A percentile compares a stretch with the other conserved stretches of the same genome.
Evolutionary conservation across 2,329 filamentous ascomycete species (phyloP).

Genomic region (Spiromastix sp.): DNA sequence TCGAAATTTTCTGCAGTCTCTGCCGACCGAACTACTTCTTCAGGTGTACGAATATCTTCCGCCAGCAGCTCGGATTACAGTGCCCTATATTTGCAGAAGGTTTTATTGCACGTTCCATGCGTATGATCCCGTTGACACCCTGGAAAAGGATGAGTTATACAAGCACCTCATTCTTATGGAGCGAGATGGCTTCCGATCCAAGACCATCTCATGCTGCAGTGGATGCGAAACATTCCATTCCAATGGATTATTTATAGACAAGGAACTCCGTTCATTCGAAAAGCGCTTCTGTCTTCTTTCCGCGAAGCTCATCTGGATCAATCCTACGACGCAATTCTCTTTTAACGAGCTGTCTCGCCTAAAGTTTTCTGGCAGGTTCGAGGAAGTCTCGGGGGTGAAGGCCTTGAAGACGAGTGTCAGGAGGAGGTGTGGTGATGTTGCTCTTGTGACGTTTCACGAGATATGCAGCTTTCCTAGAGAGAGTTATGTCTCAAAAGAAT

Average conservation of each 20-base stretch:
- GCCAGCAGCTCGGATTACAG: not conserved
- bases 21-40: constrained; percentile 9
- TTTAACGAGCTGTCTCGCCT: constrained; percentile 3
- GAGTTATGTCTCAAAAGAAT: constrained; percentile 1
- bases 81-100: constrained; percentile 5
- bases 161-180: constrained; percentile 5
- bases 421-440: not conserved
- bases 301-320: constrained; percentile 6
- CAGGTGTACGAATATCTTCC: constrained; percentile 7
- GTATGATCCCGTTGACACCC: not conserved
- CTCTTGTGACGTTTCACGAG: constrained; percentile 4
- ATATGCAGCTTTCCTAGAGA: constrained; percentile 7
- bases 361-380: not conserved
- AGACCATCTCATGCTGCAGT: constrained; percentile 9
- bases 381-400: not conserved
- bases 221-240: constrained; percentile 5
- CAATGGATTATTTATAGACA: constrained; percentile 2
- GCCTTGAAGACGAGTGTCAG: not conserved
- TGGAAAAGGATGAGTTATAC: constrained; percentile 3
- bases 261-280: constrained; percentile 1
- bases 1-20: no score
- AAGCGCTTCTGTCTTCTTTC: constrained; percentile 4
- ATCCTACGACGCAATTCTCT: constrained; percentile 5
- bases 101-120: constrained; percentile 5
- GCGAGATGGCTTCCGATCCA: not conserved